These are phyloP conservation scores for Neurospora tetrasperma DNA, from an alignment of 495 filamentous ascomycete genomes.

Conservation along the genomic window DNA sequence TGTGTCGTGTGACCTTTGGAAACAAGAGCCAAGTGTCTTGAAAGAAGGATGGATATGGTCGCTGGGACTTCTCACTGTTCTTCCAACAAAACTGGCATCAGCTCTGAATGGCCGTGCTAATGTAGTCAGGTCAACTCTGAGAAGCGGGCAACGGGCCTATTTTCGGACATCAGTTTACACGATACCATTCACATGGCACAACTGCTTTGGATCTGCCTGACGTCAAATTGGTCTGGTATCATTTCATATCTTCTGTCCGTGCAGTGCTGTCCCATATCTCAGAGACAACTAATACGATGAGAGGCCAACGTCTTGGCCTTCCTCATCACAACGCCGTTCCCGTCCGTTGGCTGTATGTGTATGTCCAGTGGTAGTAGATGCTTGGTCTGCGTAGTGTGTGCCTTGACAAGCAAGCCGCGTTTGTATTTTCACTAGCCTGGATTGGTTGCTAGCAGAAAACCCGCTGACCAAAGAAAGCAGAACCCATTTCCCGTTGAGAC, in stretches of 20 bases:
- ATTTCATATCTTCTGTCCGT: slow-evolving; percentile 1
- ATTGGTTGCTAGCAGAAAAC: slow-evolving; percentile 7
- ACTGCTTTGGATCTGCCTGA: background rate
- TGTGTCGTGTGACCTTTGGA: background rate
- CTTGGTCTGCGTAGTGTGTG: background rate
- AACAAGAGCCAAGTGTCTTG: background rate
- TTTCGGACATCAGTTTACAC: background rate
- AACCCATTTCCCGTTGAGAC: slow-evolving; percentile 14
- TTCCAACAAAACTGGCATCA: background rate
- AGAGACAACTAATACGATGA: background rate
- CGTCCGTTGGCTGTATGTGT: background rate
- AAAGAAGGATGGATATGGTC: background rate
- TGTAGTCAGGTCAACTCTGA: background rate
- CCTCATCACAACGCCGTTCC: background rate
- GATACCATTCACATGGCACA: background rate
- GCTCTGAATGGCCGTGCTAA: background rate
- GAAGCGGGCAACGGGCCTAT: background rate
- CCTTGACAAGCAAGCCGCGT: slow-evolving; percentile 6
- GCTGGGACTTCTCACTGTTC: background rate
- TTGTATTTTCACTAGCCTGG: slow-evolving; percentile 7
- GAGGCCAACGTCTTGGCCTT: background rate
- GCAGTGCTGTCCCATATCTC: background rate
- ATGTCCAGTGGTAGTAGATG: background rate
- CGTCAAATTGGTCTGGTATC: background rate
- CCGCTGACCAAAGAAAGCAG: slow-evolving; percentile 3